A percentile compares a stretch with the other conserved stretches of the same genome.
Evolutionary conservation across 2,329 filamentous ascomycete species (phyloP).

Genomic region (Nannizziopsis barbatae): DNA sequence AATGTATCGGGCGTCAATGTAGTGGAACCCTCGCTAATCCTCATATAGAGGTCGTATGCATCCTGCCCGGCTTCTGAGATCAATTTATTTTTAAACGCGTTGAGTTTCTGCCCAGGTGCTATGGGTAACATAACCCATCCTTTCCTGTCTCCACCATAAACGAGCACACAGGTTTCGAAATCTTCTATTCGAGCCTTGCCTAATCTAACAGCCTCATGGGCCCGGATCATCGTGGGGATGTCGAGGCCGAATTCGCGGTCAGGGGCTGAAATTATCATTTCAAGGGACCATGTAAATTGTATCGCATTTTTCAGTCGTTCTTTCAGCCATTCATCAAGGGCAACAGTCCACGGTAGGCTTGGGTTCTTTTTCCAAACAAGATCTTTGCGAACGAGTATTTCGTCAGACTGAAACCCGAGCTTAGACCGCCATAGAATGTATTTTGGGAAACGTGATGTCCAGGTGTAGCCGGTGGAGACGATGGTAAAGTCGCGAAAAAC

Average conservation of each 20-base stretch:
- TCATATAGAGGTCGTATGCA: conserved; percentile 85
- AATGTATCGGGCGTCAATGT: conserved; percentile 64
- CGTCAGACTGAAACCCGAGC: conserved; percentile 65
- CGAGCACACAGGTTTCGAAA: conserved; percentile 59
- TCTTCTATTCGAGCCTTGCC: conserved; percentile 46
- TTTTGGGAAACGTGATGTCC: no score
- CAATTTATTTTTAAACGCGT: conserved; percentile 68
- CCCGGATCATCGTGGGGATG: conserved; percentile 67
- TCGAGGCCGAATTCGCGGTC: conserved; percentile 80
- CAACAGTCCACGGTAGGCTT: conserved; percentile 25
- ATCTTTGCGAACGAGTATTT: conserved; percentile 71
- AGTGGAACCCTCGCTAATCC: conserved; percentile 72
- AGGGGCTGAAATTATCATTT: conserved; percentile 81
- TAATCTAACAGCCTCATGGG: conserved; percentile 56
- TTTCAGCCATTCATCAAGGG: conserved; percentile 45
- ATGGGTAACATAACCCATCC: conserved; percentile 64
- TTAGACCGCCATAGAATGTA: conserved; percentile 53
- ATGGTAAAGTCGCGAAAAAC: no score
- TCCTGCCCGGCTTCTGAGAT: conserved; percentile 70
- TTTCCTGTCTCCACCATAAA: conserved; percentile 51
- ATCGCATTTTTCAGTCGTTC: conserved; percentile 57
- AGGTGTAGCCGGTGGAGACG: no score
- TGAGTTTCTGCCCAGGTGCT: no score
- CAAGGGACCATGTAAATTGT: conserved; percentile 54
- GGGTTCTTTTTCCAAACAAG: conserved; percentile 50